These are phyloP conservation scores for Ambispora gerdemannii DNA, from an alignment of 192 early-diverging fungal genomes.

Conservation along the genomic window DNA sequence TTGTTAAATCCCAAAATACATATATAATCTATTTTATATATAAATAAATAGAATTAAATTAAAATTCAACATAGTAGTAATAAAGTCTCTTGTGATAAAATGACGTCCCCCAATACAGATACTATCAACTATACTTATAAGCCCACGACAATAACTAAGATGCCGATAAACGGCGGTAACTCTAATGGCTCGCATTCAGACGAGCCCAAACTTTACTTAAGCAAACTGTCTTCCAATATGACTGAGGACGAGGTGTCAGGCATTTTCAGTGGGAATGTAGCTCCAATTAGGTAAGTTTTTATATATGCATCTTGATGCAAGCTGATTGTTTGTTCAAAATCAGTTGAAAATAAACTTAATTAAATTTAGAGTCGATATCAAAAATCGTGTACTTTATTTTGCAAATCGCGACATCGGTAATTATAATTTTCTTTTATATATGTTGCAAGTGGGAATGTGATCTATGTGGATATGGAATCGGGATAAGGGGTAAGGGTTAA, in stretches of 20 bases:
- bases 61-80: no score
- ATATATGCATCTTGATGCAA: no score
- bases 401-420: no score
- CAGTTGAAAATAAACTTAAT: no score
- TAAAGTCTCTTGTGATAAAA: not conserved
- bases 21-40: no score
- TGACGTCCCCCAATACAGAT: not conserved
- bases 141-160: slow-evolving; percentile 6
- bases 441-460: no score
- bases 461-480: no score
- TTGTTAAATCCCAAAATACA: not conserved
- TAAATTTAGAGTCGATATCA: slow-evolving; percentile 20
- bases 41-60: no score
- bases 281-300: slow-evolving; percentile 30
- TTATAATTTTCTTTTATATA: no score
- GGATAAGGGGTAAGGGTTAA: no score
- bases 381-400: no score
- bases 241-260: slow-evolving; percentile 34
- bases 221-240: slow-evolving; percentile 19
- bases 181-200: not conserved
- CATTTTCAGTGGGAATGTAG: slow-evolving; percentile 28
- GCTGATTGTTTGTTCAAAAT: no score
- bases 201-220: slow-evolving; percentile 30
- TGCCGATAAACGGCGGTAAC: slow-evolving; percentile 17
- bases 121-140: not conserved